Base-by-base conservation (phyloP, 2,329 filamentous ascomycete genomes). In the Colletotrichum kahawae region DNA sequence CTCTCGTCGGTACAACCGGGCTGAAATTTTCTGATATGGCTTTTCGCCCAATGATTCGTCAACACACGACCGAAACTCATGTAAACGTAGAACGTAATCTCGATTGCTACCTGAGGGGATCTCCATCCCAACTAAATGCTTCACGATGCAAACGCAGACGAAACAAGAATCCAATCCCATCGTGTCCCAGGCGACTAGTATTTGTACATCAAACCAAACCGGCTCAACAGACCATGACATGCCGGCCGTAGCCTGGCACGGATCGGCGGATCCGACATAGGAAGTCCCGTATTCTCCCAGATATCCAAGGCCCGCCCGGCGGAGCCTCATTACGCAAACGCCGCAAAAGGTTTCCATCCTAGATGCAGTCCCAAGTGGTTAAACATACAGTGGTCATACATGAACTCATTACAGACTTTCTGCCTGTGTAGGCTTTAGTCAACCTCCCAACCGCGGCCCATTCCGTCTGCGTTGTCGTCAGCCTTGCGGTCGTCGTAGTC, bases 381-480 rank as follows among this genome's bases (percentile, higher is more conserved):
- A 66, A 72, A 75, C 57, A 60, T 75, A 72, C 69, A 73, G 36
- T 75, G 43, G 69, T 75, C 69, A 75, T 75, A 72, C 73, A 73
- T 73, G 63, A 64, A 57, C 36, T 75, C 73, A 59, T 75, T 73
- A 75, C 27, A 51, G 43, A 63, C 63, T 27, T 57, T 51, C 57
- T 56, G 43, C n/a, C n/a, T 29, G 13, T 13, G n/a, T 51, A 7
- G 57, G 33, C 71, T 33, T 77, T 77, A 78, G 66, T 77, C 76
- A 29, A 77, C 74, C 33, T 77, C 77, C 67, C 75, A 71, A 29
- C 60, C 67, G 36, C 71, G 78, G 27, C 70, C 77, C 24, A 68
- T 70, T 18, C 66, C 38, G 51, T 71, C 71, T 59, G 66, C 24
- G 14, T 72, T 62, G 27, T 77, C 71, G 43, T 78, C 67, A 51